Base-by-base conservation (phyloP, 306 rosid species). In the Sesbania bispinosa region DNA sequence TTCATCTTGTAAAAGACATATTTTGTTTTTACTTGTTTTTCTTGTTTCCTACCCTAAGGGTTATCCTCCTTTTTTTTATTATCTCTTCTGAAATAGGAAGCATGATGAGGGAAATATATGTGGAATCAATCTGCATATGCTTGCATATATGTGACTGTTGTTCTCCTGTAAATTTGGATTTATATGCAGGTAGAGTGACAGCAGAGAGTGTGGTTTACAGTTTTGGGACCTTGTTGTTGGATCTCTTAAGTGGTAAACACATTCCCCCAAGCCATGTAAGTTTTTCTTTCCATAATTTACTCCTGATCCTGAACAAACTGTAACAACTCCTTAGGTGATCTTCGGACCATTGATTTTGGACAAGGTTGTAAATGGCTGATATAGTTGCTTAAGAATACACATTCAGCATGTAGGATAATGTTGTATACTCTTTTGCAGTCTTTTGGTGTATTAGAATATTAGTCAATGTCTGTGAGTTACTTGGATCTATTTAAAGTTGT, bases 251-350 rank as follows among this genome's bases (percentile, higher is more conserved):
- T 80, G 97, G 97, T 64, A 92, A 92, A 79, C 97, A 91, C 67
- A 88, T 91, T 66, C 97, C 97, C 20, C 97, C 96, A 38, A 92
- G 92, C 84, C 98, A 88, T 71, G 98, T 92, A 78, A 86, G 94
- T 67, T 82, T 64, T 51, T 42, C 36, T 52, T 62, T 62, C 76
- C 48, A 19, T 38, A 6, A 2, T 36, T 58, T 15, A 36, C 23
- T 53, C 46, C 3, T 52, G 13, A 45, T 53, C 46, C 3, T 52
- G 13, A 45, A 64, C 24, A 41, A 54, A 47, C 50, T 57, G 4
- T 16, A 35, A 65, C 10, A n/a, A n/a, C n/a, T n/a, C n/a, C n/a
- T n/a, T n/a, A n/a, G n/a, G n/a, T 53, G 20, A 42, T 18, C 33
- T 16, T 29, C 16, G 33, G 39, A 15, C 38, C 4, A 9, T 14